Conservation (phyloP, 441 rosid species). For the Manihot esculenta region DNA sequence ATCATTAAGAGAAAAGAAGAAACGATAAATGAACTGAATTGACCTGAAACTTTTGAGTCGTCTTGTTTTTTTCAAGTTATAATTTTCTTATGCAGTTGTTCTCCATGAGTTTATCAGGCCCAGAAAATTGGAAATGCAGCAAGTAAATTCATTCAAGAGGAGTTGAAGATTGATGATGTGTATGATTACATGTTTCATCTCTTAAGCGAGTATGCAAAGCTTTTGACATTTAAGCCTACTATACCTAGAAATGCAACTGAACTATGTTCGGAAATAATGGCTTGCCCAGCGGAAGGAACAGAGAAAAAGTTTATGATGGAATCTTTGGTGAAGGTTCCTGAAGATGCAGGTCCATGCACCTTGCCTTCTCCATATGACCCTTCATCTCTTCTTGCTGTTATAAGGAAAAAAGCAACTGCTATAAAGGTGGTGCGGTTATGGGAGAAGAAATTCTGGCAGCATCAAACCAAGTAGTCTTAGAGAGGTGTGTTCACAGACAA, state of each 20-base stretch:
- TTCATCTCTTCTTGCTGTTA: constrained; percentile 31
- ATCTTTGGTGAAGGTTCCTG: constrained; percentile 61
- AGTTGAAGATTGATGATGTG: constrained; percentile 64
- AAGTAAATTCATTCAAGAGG: constrained; percentile 54
- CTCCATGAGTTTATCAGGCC: constrained; percentile 46
- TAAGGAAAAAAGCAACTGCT: constrained; percentile 35
- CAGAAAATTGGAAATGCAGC: constrained; percentile 62
- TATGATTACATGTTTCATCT: constrained; percentile 93
- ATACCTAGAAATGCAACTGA: constrained; percentile 48
- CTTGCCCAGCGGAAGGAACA: constrained; percentile 48
- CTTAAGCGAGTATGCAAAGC: constrained; percentile 63
- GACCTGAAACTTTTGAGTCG: background rate
- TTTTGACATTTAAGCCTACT: constrained; percentile 59
- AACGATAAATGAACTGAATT: no score
- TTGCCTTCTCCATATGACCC: constrained; percentile 74
- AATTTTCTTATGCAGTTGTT: background rate
- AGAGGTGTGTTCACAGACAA: constrained; percentile 7
- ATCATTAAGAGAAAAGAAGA: no score
- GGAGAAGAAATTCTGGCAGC: constrained; percentile 59
- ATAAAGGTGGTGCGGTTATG: constrained; percentile 41
- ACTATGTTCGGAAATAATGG: constrained; percentile 64
- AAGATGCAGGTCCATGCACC: constrained; percentile 51
- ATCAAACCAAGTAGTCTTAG: constrained; percentile 28
- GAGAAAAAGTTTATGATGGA: constrained; percentile 58
- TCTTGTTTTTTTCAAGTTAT: background rate